Base-by-base conservation (phyloP, 148 eudicot species). In the Nepenthes mirabilis region DNA sequence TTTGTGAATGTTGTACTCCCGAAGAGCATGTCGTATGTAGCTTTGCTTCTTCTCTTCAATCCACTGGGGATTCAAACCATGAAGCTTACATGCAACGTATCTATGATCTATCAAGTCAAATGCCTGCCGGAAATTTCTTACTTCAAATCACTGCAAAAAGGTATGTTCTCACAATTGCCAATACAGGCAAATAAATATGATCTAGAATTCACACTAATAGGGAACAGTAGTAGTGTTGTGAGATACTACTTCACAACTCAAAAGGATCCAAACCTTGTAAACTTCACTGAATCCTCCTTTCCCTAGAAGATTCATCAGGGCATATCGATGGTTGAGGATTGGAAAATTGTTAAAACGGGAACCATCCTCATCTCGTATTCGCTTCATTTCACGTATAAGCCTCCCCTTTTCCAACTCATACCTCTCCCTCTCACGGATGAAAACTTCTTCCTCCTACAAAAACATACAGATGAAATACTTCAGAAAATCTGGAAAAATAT, bases 331-430 rank as follows among this genome's bases (percentile, higher is more conserved):
- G 65, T 84, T 93, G 62, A 93, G 59, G 53, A 93, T 86, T 56
- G 83, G 98, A 70, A 80, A 93, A 79, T 79, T 86, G 69, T 91
- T 91, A 65, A 88, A 91, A 34, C 95, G 90, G 32, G 98, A 91
- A 70, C 96, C 96, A 75, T 93, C 98, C 74, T 93, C 98, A 71
- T 93, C 98, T 40, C 98, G 67, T 64, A 93, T 83, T 53, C 98
- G 98, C 79, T 93, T 93, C 98, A 93, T 93, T 78, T 93, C 98
- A 61, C 98, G 98, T 73, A 93, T 93, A 56, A 88, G 96, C 72
- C 87, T 82, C 67, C 95, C 98, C 78, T 93, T 93, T 69, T 93
- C 98, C 58, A 86, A 47, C 71, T 93, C 98, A 71, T 83, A 82
- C 5, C 98, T 82, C 45, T 93, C 98, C 72, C 95, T 82, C 79